Base-by-base conservation (phyloP, 176 grass and related monocot species). In the Bothriochloa decipiens region DNA sequence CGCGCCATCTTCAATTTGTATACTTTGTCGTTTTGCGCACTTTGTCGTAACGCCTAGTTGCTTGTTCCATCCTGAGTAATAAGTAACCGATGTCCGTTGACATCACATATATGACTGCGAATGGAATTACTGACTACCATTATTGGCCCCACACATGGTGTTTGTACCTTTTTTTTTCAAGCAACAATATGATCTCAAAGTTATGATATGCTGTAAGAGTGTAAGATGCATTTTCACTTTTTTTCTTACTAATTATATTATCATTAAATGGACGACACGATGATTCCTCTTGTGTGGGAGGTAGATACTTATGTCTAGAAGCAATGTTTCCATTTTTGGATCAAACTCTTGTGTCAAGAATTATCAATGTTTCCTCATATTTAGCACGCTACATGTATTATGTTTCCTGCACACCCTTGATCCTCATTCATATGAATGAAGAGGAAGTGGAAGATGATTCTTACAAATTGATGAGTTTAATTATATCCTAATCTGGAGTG, bases 131-230 rank as follows among this genome's bases (percentile, higher is more conserved):
- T 55, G 7, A 8, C 7, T 27, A 47, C 42, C 70, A 47, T 73
- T 46, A 25, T 32, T 32, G 29, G 23, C 10, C 27, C 7, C 9
- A 29, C 16, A 53, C 16, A 18, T 62, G 17, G 10, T 22, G 0
- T 68, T 18, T 17, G n/a, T 13, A 22, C 83, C 9, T 88, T 52
- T 87, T 53, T 53, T 55, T 25, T 49, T 5, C 14, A 40, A 79
- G 60, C 12, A 18, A 18, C 17, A 29, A 22, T 60, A 37, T 37
- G 36, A 17, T 8, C 11, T 67, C 27, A 80, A 74, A 72, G 12
- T 11, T 80, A 75, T 61, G 45, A 16, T 75, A 29, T n/a, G 13
- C 65, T 58, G 18, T 11, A 52, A 4, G 40, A 53, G 29, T 32
- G 29, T 32, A 32, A 32, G 29, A 32, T 16, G 68, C 32, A 75